Percentiles rank a stretch among this genome's conserved stretches.
Evolutionary conservation across 164 flowering plant genomes (phyloP).

Genomic region (Paratinospora sagittata): DNA sequence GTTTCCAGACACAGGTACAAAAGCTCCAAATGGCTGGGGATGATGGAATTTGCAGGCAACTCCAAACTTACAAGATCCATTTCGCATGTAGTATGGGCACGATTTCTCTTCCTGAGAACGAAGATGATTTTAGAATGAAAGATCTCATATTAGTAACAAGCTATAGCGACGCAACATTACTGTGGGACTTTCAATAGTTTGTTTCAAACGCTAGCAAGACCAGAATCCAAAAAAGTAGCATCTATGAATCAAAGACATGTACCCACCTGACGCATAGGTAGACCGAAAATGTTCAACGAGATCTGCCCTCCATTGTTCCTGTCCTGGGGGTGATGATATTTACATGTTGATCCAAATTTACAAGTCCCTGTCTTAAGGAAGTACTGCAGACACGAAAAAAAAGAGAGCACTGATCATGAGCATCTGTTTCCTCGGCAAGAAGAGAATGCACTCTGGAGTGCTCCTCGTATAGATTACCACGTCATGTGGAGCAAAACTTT

Average conservation of each 20-base stretch:
- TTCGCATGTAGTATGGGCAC: slow-evolving; percentile 61
- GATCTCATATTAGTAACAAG: background rate
- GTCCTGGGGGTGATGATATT: slow-evolving; percentile 66
- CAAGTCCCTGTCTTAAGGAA: slow-evolving; percentile 72
- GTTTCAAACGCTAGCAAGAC: background rate
- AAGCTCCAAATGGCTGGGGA: slow-evolving; percentile 52
- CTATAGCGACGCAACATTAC: slow-evolving; percentile 1
- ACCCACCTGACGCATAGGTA: slow-evolving; percentile 62
- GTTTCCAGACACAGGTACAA: slow-evolving; percentile 27
- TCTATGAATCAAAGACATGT: background rate
- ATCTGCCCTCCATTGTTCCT: slow-evolving; percentile 56
- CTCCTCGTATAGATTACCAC: too few species aligned
- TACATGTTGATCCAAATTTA: slow-evolving; percentile 63
- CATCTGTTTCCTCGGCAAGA: too few species aligned
- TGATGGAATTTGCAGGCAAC: slow-evolving; percentile 78
- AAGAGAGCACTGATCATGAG: too few species aligned
- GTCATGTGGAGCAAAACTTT: background rate
- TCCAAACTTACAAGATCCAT: slow-evolving; percentile 72
- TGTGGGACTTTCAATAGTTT: background rate
- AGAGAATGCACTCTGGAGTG: too few species aligned
- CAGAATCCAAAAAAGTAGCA: background rate
- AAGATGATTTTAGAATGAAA: background rate
- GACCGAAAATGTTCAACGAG: slow-evolving; percentile 43
- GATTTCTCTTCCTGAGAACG: slow-evolving; percentile 54
- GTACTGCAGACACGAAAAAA: slow-evolving; percentile 37